Evolutionary conservation across 2,329 filamentous ascomycete species (phyloP).

Genomic region (Parastagonospora nodorum): DNA sequence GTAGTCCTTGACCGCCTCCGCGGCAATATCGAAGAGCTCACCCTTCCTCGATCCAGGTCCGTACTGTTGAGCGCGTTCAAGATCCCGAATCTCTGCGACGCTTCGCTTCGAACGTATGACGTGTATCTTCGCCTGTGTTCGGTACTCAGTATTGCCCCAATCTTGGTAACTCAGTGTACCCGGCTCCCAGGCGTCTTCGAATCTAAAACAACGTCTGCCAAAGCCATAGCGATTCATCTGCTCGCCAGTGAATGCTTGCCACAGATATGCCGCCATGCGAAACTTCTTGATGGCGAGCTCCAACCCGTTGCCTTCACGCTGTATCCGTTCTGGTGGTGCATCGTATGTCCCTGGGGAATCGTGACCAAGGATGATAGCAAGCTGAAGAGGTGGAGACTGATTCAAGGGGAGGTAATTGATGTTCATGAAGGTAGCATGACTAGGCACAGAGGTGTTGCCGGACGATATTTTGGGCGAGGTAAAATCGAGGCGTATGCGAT

Average conservation of each 20-base stretch:
- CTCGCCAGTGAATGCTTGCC: slow-evolving; percentile 96
- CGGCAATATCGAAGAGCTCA: slow-evolving; percentile 77
- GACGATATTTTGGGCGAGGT: slow-evolving; percentile 78
- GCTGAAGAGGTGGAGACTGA: slow-evolving; percentile 80
- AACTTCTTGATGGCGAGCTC: slow-evolving; percentile 86
- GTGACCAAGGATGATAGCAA: slow-evolving; percentile 84
- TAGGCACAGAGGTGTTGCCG: slow-evolving; percentile 66
- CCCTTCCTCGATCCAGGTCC: slow-evolving; percentile 69
- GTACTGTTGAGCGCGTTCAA: slow-evolving; percentile 80
- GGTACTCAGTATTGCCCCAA: slow-evolving; percentile 70
- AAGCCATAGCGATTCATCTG: slow-evolving; percentile 93
- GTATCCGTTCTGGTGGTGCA: slow-evolving; percentile 73
- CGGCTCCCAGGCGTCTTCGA: slow-evolving; percentile 93
- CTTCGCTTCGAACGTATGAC: slow-evolving; percentile 83
- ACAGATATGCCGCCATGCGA: slow-evolving; percentile 91
- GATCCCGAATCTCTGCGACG: slow-evolving; percentile 77
- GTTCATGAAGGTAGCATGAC: slow-evolving; percentile 79
- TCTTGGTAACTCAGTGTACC: slow-evolving; percentile 81
- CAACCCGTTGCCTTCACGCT: slow-evolving; percentile 80
- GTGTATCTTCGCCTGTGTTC: slow-evolving; percentile 90
- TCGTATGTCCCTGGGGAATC: slow-evolving; percentile 89
- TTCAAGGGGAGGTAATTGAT: slow-evolving; percentile 85
- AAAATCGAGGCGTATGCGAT: slow-evolving; percentile 87
- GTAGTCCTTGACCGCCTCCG: slow-evolving; percentile 76
- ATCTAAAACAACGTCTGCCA: slow-evolving; percentile 82